Conservation (phyloP, 2,329 filamentous ascomycete species). For the Fusarium sarcochroum region DNA sequence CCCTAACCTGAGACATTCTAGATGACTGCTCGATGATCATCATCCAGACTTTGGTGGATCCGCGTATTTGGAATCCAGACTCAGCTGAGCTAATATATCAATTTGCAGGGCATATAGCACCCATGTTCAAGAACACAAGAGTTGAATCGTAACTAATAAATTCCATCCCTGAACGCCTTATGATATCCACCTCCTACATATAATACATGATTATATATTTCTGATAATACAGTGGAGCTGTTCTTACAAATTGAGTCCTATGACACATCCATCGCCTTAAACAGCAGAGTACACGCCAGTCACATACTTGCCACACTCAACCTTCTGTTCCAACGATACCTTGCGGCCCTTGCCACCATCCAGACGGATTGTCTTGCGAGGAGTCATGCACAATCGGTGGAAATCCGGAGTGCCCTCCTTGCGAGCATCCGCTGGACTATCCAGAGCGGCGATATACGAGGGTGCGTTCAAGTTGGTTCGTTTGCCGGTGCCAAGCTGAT, state of each 20-base stretch:
- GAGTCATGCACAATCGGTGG: constrained; percentile 85
- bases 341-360: constrained; percentile 73
- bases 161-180: constrained; percentile 34
- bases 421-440: constrained; percentile 71
- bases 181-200: constrained; percentile 18
- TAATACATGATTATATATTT: constrained; percentile 37
- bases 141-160: constrained; percentile 24
- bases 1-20: constrained; percentile 18
- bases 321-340: constrained; percentile 84
- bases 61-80: neutral
- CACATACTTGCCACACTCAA: constrained; percentile 87
- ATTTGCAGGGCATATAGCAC: constrained; percentile 20
- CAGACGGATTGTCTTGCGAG: constrained; percentile 77
- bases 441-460: constrained; percentile 82
- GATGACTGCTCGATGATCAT: constrained; percentile 3
- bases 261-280: constrained; percentile 47
- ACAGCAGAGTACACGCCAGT: constrained; percentile 85
- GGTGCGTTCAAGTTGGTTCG: constrained; percentile 84
- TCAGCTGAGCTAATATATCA: constrained; percentile 18
- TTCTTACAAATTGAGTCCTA: constrained; percentile 15
- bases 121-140: constrained; percentile 29
- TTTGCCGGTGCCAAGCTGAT: constrained; percentile 92
- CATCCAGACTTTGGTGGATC: neutral
- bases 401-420: constrained; percentile 73
- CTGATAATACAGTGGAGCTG: constrained; percentile 33